Conservation (phyloP, 768 basidiomycete genomes). For the Lactifluus volemus region DNA sequence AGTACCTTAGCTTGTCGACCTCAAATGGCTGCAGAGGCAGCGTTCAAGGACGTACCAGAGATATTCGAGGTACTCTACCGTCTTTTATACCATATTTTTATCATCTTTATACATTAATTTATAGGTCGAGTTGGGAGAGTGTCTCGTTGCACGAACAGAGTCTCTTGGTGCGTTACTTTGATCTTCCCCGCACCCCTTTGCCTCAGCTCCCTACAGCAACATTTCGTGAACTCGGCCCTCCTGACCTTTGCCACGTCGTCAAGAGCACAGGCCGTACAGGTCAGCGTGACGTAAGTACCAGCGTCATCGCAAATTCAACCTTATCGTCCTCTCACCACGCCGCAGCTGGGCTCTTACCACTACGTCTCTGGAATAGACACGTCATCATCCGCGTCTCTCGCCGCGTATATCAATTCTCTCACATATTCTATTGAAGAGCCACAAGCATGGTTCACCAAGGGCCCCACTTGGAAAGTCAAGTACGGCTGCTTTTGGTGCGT, state of each 20-base stretch:
- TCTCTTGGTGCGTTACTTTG: conserved; percentile 58
- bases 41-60: conserved; percentile 92
- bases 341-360: conserved; percentile 90
- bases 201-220: conserved; percentile 49
- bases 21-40: conserved; percentile 42
- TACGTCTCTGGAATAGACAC: conserved; percentile 98
- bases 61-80: conserved; percentile 72
- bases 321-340: background rate
- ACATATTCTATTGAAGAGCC: conserved; percentile 91
- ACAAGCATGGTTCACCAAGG: conserved; percentile 86
- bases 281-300: conserved; percentile 69
- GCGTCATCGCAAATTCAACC: background rate
- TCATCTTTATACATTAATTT: conserved; percentile 3
- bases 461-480: conserved; percentile 79
- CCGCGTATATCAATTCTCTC: conserved; percentile 98
- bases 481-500: conserved; percentile 88
- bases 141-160: conserved; percentile 84
- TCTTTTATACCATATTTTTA: background rate
- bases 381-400: conserved; percentile 93
- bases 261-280: conserved; percentile 82
- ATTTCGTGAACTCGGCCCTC: conserved; percentile 95
- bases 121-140: conserved; percentile 85
- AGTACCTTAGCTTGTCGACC: background rate
- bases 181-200: background rate
- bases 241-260: conserved; percentile 92